Percentiles rank a stretch among this genome's conserved stretches.
These are phyloP conservation scores for Pythium graminicola DNA, from an alignment of 352 stramenopile genomes.

Conservation along the genomic window DNA sequence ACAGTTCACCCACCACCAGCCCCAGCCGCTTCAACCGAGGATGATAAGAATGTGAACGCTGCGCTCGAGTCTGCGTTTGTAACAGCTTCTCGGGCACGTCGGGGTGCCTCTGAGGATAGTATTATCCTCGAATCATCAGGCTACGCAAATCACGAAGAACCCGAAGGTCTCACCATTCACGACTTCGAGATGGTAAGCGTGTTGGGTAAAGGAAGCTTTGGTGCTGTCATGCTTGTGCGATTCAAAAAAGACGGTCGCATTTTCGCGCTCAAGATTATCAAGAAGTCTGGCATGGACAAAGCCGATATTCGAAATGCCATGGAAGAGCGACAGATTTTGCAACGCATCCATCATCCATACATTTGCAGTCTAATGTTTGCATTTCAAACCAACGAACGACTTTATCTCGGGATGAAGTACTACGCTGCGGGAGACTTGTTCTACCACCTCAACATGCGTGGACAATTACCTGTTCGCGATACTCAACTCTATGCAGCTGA, in stretches of 20 bases:
- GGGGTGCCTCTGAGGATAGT: constrained; percentile 17
- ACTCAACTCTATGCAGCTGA: constrained; percentile 76
- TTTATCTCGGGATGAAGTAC: constrained; percentile 89
- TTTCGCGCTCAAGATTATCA: constrained; percentile 88
- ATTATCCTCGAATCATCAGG: constrained; percentile 18
- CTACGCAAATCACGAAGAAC: constrained; percentile 19
- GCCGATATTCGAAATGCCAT: constrained; percentile 82
- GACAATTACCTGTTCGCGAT: constrained; percentile 53
- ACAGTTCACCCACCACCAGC: background rate
- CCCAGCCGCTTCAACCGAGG: background rate
- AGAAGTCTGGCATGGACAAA: constrained; percentile 85
- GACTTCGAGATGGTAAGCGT: constrained; percentile 90
- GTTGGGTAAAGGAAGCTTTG: constrained; percentile 81
- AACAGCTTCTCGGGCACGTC: constrained; percentile 15
- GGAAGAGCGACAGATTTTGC: constrained; percentile 85
- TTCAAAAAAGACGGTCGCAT: constrained; percentile 86
- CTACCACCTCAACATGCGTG: constrained; percentile 84
- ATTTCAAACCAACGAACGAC: constrained; percentile 84
- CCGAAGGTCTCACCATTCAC: constrained; percentile 76
- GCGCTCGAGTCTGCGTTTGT: constrained; percentile 17
- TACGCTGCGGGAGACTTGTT: constrained; percentile 85
- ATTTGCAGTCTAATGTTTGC: constrained; percentile 84
- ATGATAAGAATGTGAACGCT: constrained; percentile 14
- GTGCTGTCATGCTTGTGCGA: constrained; percentile 83
- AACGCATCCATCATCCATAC: constrained; percentile 85